These are phyloP conservation scores for Isabelozyma heimii DNA, from an alignment of 805 yeast genomes.

Conservation along the genomic window DNA sequence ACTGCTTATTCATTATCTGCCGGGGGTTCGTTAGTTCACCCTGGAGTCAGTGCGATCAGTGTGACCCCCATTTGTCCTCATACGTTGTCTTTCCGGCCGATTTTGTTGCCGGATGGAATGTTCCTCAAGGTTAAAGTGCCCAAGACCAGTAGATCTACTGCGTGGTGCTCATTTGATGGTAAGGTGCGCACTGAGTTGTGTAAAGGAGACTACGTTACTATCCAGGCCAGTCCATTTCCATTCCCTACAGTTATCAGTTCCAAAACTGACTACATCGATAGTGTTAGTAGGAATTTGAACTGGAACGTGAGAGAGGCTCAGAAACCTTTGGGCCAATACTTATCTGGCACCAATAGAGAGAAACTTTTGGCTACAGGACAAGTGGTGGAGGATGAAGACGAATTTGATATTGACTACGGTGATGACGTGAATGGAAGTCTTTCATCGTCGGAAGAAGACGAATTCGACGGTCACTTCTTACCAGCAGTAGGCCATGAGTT, in stretches of 20 bases:
- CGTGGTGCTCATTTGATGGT: conserved; percentile 98
- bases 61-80: conserved; percentile 97
- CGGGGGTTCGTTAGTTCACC: conserved; percentile 93
- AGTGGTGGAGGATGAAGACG: conserved; percentile 13
- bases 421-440: conserved; percentile 17
- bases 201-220: conserved; percentile 81
- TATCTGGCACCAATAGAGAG: neutral
- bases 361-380: neutral
- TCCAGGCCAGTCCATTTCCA: conserved; percentile 84
- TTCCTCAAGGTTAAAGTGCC: conserved; percentile 80
- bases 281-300: conserved; percentile 80
- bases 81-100: conserved; percentile 88
- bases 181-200: conserved; percentile 76
- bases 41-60: conserved; percentile 87
- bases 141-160: conserved; percentile 72
- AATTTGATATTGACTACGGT: conserved; percentile 36
- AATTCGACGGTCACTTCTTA: conserved; percentile 15
- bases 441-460: neutral
- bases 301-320: conserved; percentile 94
- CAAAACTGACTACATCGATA: conserved; percentile 75
- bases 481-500: conserved; percentile 29
- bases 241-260: conserved; percentile 88
- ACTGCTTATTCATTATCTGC: conserved; percentile 95
- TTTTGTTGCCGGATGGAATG: conserved; percentile 92
- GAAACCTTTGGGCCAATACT: conserved; percentile 55